A percentile compares a stretch with the other conserved stretches of the same genome.
These are phyloP conservation scores for Discostella stelligeroides DNA, from an alignment of 108 stramenopile genomes.

Conservation along the genomic window DNA sequence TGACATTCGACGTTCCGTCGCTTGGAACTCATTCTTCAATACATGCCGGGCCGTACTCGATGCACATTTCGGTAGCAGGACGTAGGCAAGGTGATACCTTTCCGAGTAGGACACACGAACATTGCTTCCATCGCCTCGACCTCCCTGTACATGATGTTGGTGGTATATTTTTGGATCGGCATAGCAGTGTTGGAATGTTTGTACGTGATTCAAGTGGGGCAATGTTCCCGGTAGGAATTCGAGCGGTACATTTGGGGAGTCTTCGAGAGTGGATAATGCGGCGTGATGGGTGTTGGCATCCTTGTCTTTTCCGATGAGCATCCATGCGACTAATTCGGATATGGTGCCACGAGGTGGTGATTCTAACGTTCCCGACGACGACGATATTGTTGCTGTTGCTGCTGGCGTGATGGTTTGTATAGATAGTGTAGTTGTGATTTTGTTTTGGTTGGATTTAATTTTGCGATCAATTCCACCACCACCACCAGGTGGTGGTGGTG, in stretches of 20 bases:
- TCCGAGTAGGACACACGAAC: conserved; percentile 32
- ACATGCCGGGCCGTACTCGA: conserved; percentile 35
- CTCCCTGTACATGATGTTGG: conserved; percentile 11
- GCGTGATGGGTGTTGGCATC: conserved; percentile 24
- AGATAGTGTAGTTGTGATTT: background rate
- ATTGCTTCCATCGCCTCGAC: conserved; percentile 11
- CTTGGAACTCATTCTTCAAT: conserved; percentile 33
- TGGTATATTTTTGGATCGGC: conserved; percentile 32
- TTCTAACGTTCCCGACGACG: background rate
- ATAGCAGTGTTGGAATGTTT: conserved; percentile 34
- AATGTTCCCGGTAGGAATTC: conserved; percentile 34
- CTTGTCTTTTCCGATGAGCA: conserved; percentile 20
- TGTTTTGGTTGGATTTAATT: background rate
- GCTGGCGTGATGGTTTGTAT: background rate
- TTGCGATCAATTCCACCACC: background rate
- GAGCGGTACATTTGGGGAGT: conserved; percentile 17
- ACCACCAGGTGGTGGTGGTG: too few relatives aligned
- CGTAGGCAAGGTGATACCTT: conserved; percentile 31
- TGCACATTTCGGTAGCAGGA: conserved; percentile 46
- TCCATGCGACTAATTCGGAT: conserved; percentile 30
- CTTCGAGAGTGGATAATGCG: conserved; percentile 1
- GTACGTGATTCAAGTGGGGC: conserved; percentile 17
- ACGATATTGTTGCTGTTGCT: background rate
- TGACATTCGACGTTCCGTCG: conserved; percentile 18
- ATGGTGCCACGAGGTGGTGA: conserved; percentile 18